Percentiles rank a stretch among this genome's conserved stretches.
phyloP scores from a whole-genome alignment of 2,329 filamentous ascomycete genomes.

The Ophiocordyceps camponoti-rufipedis region DNA sequence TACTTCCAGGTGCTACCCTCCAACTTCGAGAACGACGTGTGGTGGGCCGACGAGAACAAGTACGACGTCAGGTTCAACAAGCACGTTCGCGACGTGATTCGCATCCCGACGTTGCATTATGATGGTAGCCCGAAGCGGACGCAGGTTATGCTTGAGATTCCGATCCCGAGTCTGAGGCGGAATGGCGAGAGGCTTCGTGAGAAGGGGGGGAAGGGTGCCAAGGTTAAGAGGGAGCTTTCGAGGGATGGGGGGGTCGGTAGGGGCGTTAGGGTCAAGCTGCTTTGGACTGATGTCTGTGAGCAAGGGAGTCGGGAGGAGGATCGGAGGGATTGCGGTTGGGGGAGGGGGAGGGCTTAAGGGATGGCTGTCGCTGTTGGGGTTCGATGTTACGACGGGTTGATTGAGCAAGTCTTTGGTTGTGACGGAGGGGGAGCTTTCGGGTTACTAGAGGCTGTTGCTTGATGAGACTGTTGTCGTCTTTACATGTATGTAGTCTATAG shows the following conservation, averaged over 20 bases:
- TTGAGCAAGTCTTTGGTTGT: too few relatives aligned
- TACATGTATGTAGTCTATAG: too few relatives aligned
- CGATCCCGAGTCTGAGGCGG: background rate
- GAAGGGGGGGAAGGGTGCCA: background rate
- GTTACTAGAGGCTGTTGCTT: too few relatives aligned
- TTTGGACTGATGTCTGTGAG: background rate
- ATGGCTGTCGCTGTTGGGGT: too few relatives aligned
- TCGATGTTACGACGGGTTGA: too few relatives aligned
- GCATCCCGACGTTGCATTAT: background rate
- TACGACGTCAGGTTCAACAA: background rate
- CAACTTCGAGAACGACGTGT: background rate
- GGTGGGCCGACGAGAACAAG: background rate
- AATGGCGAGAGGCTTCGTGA: background rate
- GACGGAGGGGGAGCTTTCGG: too few relatives aligned
- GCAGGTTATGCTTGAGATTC: background rate
- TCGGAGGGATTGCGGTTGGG: background rate
- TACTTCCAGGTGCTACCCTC: background rate
- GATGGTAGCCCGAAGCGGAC: background rate
- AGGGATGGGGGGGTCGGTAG: background rate
- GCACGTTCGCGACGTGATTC: background rate
- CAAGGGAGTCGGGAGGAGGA: background rate
- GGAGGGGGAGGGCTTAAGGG: too few relatives aligned
- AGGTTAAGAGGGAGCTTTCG: background rate
- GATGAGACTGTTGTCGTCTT: too few relatives aligned
- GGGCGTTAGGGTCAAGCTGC: background rate